These are phyloP conservation scores for Glonium stellatum DNA, from an alignment of 495 filamentous ascomycete genomes.

Conservation along the genomic window DNA sequence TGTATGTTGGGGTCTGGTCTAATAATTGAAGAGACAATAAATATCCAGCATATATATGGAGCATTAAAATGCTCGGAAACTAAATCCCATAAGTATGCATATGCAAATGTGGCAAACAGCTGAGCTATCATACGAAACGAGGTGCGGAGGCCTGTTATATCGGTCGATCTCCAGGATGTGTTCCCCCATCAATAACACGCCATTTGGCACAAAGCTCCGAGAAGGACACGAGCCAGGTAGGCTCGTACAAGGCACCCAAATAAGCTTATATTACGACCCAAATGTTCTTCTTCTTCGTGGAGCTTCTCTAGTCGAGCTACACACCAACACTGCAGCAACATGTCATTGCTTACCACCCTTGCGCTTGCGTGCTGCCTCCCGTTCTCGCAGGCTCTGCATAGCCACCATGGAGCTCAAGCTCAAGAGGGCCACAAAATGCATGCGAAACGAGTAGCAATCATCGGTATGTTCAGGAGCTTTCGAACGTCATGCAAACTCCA, in stretches of 20 bases:
- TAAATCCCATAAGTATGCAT: neutral
- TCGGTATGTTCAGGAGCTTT: conserved; percentile 16
- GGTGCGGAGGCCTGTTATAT: too few relatives aligned
- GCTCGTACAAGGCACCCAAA: neutral
- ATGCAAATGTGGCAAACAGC: neutral
- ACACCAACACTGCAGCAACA: neutral
- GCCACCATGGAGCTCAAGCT: neutral
- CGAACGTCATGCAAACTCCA: neutral
- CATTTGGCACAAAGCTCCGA: neutral
- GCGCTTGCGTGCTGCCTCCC: neutral
- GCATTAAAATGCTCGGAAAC: neutral
- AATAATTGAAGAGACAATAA: neutral
- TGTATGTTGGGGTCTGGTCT: neutral
- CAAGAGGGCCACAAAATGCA: conserved; percentile 1
- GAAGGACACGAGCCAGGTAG: neutral
- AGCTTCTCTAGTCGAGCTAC: neutral
- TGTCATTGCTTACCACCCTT: conserved; percentile 2
- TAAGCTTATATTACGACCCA: neutral
- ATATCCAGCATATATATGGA: neutral
- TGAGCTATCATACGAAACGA: too few relatives aligned
- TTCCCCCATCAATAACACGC: neutral
- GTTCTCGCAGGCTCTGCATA: neutral
- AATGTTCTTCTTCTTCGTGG: neutral
- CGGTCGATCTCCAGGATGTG: neutral
- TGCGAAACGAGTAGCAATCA: conserved; percentile 26